A percentile compares a stretch with the other conserved stretches of the same genome.
Evolutionary conservation across 768 basidiomycete species (phyloP).

Genomic region (Paxillus rubicundulus): DNA sequence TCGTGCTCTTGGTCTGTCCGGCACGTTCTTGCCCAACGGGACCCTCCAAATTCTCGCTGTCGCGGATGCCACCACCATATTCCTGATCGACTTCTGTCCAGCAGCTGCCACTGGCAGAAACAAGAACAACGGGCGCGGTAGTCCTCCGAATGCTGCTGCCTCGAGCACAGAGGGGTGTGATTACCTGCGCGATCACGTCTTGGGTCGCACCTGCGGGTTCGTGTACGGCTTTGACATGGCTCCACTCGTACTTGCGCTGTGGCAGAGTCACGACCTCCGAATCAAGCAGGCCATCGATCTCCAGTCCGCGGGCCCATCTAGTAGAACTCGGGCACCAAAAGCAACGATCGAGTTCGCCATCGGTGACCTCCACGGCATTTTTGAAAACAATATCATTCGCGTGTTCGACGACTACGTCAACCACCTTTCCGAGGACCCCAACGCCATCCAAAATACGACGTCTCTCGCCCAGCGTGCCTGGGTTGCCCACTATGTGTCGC

Average conservation of each 20-base stretch:
- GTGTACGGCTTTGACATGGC: constrained; percentile 32
- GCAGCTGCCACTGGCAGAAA: constrained; percentile 1
- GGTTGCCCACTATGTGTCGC: constrained; percentile 31
- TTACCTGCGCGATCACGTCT: constrained; percentile 29
- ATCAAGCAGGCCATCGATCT: constrained; percentile 33
- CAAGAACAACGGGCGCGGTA: constrained; percentile 36
- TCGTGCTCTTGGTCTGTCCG: constrained; percentile 30
- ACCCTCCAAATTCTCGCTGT: constrained; percentile 26
- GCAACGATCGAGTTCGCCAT: constrained; percentile 17
- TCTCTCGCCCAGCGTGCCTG: constrained; percentile 31
- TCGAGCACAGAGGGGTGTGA: constrained; percentile 18
- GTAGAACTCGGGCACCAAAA: constrained; percentile 13
- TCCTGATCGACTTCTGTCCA: constrained; percentile 25
- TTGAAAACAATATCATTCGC: constrained; percentile 15
- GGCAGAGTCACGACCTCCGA: constrained; percentile 32
- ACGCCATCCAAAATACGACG: constrained; percentile 3
- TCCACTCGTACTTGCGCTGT: constrained; percentile 28
- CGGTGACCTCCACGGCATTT: neutral
- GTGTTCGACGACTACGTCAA: constrained; percentile 11
- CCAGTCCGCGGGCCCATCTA: constrained; percentile 18
- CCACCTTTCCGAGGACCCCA: neutral
- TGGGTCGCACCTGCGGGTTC: constrained; percentile 26
- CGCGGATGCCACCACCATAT: constrained; percentile 24
- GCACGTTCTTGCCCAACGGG: constrained; percentile 20
- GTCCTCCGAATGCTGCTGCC: constrained; percentile 15